phyloP scores from a whole-genome alignment of 805 yeast species.

The Ogataea pini region DNA sequence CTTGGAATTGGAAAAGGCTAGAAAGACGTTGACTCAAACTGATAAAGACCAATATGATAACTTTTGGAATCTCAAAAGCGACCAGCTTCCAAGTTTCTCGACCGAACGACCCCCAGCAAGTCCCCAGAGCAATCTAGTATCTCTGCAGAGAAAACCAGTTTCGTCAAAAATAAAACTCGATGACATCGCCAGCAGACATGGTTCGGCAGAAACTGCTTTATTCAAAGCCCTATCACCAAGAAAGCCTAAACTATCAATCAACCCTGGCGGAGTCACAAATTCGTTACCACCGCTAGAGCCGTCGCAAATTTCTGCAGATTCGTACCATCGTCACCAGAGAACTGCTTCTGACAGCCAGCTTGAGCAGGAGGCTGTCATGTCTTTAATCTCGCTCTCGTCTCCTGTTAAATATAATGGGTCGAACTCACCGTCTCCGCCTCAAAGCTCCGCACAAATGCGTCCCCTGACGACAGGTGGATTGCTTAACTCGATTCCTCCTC shows the following conservation, averaged over 20 bases:
- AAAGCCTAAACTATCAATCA: slow-evolving; percentile 20
- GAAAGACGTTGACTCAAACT: slow-evolving; percentile 15
- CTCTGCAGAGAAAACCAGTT: slow-evolving; percentile 18
- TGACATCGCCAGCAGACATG: slow-evolving; percentile 30
- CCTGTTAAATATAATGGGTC: slow-evolving; percentile 42
- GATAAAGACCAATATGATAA: slow-evolving; percentile 25
- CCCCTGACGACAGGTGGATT: slow-evolving; percentile 8
- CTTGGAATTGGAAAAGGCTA: slow-evolving; percentile 24
- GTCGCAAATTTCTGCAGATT: slow-evolving; percentile 1
- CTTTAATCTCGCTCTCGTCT: slow-evolving; percentile 56
- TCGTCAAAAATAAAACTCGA: slow-evolving; percentile 28
- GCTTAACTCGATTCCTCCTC: slow-evolving; percentile 8
- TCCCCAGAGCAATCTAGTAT: slow-evolving; percentile 2
- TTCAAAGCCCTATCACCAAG: slow-evolving; percentile 26
- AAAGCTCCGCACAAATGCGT: slow-evolving; percentile 10
- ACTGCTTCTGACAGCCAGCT: slow-evolving; percentile 30
- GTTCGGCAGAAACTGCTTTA: slow-evolving; percentile 30
- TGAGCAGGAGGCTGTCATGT: slow-evolving; percentile 58
- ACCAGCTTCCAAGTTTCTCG: slow-evolving; percentile 24
- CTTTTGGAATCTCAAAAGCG: slow-evolving; percentile 32
- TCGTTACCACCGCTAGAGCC: slow-evolving; percentile 3
- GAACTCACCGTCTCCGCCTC: slow-evolving; percentile 24
- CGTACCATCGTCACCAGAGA: slow-evolving; percentile 11
- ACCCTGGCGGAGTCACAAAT: slow-evolving; percentile 13
- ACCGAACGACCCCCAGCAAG: slow-evolving; percentile 4